Evolutionary conservation across 2,329 filamentous ascomycete genomes (phyloP).

Genomic region (Blastomyces percursus): DNA sequence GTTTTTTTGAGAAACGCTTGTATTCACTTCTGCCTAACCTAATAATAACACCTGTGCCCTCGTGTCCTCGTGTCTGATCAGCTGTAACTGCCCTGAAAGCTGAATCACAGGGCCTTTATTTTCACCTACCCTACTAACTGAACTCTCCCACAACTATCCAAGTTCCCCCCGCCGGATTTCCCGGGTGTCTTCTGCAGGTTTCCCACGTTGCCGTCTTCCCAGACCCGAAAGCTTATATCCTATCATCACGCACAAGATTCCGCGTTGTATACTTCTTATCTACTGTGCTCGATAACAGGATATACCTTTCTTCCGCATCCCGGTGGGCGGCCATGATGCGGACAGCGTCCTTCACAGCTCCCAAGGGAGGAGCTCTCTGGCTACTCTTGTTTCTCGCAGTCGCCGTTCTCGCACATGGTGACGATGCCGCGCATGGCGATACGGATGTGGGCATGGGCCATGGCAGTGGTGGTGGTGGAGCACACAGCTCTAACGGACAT

Average conservation of each 20-base stretch:
- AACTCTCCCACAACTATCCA: too few species aligned
- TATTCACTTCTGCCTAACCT: too few species aligned
- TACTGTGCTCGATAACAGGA: background rate
- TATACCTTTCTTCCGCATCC: background rate
- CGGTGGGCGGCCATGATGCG: constrained; percentile 5
- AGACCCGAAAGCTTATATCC: background rate
- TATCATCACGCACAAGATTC: background rate
- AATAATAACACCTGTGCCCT: too few species aligned
- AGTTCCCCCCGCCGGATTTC: too few species aligned
- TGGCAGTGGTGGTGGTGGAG: constrained; percentile 17
- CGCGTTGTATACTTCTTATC: background rate
- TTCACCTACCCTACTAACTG: too few species aligned
- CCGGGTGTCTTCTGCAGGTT: too few species aligned
- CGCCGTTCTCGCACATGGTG: constrained; percentile 25
- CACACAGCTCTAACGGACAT: background rate
- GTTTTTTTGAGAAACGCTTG: too few species aligned
- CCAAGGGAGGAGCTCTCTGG: constrained; percentile 6
- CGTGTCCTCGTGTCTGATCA: too few species aligned
- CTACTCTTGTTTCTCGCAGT: constrained; percentile 22
- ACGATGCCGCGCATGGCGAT: constrained; percentile 23
- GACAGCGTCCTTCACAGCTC: background rate
- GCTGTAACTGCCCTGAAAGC: too few species aligned
- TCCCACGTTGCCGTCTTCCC: too few species aligned
- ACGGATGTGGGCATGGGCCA: constrained; percentile 22
- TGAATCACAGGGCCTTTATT: too few species aligned